phyloP scores from a whole-genome alignment of 1,139 yeast species.

The Saccharomyces hybrid region DNA sequence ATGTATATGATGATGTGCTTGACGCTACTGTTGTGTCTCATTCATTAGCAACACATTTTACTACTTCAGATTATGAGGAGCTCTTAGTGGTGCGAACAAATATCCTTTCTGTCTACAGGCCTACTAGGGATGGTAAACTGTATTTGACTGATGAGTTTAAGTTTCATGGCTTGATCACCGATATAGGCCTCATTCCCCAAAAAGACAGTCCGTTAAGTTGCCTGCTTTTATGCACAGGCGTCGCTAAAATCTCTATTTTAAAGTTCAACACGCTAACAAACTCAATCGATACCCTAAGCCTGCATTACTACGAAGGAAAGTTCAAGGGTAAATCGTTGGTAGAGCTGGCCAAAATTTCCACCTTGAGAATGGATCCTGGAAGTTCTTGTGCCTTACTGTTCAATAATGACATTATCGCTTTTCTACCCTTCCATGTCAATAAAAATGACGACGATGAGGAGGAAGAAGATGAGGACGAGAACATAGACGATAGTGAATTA shows the following conservation, averaged over 20 bases:
- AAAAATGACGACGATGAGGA: slow-evolving; percentile 27
- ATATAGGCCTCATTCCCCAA: slow-evolving; percentile 47
- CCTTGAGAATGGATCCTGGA: slow-evolving; percentile 59
- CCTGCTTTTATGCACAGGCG: slow-evolving; percentile 58
- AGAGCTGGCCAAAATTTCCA: slow-evolving; percentile 37
- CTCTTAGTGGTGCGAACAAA: slow-evolving; percentile 67
- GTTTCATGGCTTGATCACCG: slow-evolving; percentile 63
- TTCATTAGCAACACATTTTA: slow-evolving; percentile 56
- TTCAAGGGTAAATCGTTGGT: slow-evolving; percentile 46
- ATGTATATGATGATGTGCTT: slow-evolving; percentile 70
- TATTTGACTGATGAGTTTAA: slow-evolving; percentile 57
- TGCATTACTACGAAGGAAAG: slow-evolving; percentile 79
- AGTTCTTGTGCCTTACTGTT: slow-evolving; percentile 55
- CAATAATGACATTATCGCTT: slow-evolving; percentile 63
- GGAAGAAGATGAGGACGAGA: slow-evolving; percentile 32
- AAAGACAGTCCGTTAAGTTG: slow-evolving; percentile 44
- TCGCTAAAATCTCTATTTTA: slow-evolving; percentile 70
- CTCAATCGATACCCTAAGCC: slow-evolving; percentile 58
- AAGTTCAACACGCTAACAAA: slow-evolving; percentile 55
- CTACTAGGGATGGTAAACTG: slow-evolving; percentile 37
- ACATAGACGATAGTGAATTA: slow-evolving; percentile 18
- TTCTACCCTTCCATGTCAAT: slow-evolving; percentile 45
- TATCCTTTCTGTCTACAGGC: slow-evolving; percentile 58
- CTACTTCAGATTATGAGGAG: slow-evolving; percentile 43
- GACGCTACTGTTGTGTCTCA: slow-evolving; percentile 71